These are phyloP conservation scores for Mycena venus DNA, from an alignment of 768 basidiomycete genomes.

Conservation along the genomic window DNA sequence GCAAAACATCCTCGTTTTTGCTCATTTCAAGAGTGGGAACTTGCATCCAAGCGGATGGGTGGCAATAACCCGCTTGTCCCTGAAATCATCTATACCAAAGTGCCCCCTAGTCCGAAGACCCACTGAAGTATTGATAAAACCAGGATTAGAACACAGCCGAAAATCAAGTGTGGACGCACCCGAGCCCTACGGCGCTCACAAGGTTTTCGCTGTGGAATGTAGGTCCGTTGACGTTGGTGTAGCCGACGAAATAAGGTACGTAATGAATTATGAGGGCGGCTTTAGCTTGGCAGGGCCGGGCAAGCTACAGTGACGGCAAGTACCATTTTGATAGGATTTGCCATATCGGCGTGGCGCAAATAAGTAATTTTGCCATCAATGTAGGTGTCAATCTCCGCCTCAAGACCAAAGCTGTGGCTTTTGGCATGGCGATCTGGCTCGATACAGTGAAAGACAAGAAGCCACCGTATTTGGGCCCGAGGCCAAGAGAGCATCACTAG, in stretches of 20 bases:
- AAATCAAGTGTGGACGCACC: background rate
- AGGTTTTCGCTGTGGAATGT: conserved; percentile 11
- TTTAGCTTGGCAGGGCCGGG: too few relatives aligned
- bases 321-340: too few relatives aligned
- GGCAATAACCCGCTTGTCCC: conserved; percentile 57
- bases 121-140: conserved; percentile 32
- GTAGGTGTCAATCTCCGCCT: too few relatives aligned
- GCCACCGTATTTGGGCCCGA: too few relatives aligned
- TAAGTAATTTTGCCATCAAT: too few relatives aligned
- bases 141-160: conserved; percentile 55
- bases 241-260: conserved; percentile 50
- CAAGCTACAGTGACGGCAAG: too few relatives aligned
- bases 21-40: conserved; percentile 49
- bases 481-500: too few relatives aligned
- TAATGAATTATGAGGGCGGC: background rate
- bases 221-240: conserved; percentile 68
- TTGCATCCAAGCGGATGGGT: conserved; percentile 51
- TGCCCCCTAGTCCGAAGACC: conserved; percentile 67
- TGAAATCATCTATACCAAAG: conserved; percentile 65
- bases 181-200: conserved; percentile 15
- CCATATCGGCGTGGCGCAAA: too few relatives aligned
- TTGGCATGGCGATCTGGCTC: too few relatives aligned
- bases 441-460: too few relatives aligned
- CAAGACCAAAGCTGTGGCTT: too few relatives aligned
- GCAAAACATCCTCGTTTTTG: too few relatives aligned